Evolutionary conservation across 2,329 filamentous ascomycete genomes (phyloP), one percentile per base, ranked within the genome.

Genomic region (Gyromitra esculenta): DNA sequence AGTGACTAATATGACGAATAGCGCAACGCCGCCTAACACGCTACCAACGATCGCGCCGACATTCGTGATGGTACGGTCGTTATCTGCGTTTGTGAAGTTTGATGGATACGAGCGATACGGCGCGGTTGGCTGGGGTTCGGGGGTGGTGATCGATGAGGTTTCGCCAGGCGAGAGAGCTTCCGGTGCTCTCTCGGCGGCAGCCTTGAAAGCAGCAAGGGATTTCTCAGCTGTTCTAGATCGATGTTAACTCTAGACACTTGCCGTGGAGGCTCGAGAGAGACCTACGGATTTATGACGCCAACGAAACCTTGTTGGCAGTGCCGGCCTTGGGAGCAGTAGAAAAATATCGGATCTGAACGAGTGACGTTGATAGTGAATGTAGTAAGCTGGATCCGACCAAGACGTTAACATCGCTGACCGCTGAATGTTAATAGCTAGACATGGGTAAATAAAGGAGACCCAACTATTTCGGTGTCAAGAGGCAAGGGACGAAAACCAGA

Each of bases 281-380:
- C 89, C 84, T 84, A 91, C 90, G 91, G 89, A 84, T 94, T 94
- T 82, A 94, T 90, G 41, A 92, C 91, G 85, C 92, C 91, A 73
- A 88, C 87, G 91, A 94, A 94, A 77, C 91, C 91, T 62, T 82
- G 84, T 83, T 93, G 88, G 84, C 92, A 96, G 85, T 96, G 92
- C 81, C 87, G 88, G 59, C 83, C 89, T 83, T 93, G 90, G 39
- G 89, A 89, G 85, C 92, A 95, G 87, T 91, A 95, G 79, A 92
- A 85, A 92, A 92, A 96, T 79, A 94, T 86, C 39, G 92, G 92
- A 71, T 87, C 90, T 57, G 87, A 88, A 83, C 89, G 86, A 81
- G 90, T 90, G 83, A 96, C 85, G 82, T 87, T 87, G 81, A 95
- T 85, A 75, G 90, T 93, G 84, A 90, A 96, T 69, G 90, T 90